A percentile compares a stretch with the other conserved stretches of the same genome.
These are phyloP conservation scores for Botrytis porri DNA, from an alignment of 2,329 filamentous ascomycete genomes.

Conservation along the genomic window DNA sequence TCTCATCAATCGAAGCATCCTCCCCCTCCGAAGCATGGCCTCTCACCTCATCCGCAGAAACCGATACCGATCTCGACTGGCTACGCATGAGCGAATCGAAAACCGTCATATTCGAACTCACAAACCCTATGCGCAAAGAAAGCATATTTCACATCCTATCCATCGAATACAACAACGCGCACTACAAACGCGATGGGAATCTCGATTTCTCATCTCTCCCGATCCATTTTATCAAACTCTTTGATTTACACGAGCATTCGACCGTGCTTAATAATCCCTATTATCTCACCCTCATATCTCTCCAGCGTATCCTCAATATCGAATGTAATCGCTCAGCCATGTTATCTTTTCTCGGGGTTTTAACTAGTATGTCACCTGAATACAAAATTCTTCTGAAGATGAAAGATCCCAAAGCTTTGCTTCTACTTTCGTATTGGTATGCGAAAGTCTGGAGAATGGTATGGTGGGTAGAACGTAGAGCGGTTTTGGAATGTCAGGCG, in stretches of 20 bases:
- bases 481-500: constrained; percentile 48
- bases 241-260: constrained; percentile 20
- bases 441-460: constrained; percentile 44
- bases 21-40: constrained; percentile 54
- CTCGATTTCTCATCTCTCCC: neutral
- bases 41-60: constrained; percentile 42
- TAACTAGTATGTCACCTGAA: constrained; percentile 44
- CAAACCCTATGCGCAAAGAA: constrained; percentile 11
- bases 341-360: constrained; percentile 48
- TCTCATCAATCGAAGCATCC: constrained; percentile 45
- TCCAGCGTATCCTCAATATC: constrained; percentile 18
- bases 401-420: constrained; percentile 52
- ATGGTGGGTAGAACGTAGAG: constrained; percentile 51
- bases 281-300: constrained; percentile 7
- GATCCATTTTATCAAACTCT: constrained; percentile 23
- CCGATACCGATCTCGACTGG: constrained; percentile 55
- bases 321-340: constrained; percentile 41
- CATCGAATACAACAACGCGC: neutral
- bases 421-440: constrained; percentile 57
- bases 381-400: constrained; percentile 46
- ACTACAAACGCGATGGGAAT: neutral
- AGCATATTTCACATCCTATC: neutral
- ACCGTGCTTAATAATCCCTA: constrained; percentile 24
- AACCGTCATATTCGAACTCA: constrained; percentile 47
- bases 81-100: constrained; percentile 56